Evolutionary conservation across 768 basidiomycete genomes (phyloP), one percentile per base, ranked within the genome.

Genomic region (Gymnopilus dilepis): DNA sequence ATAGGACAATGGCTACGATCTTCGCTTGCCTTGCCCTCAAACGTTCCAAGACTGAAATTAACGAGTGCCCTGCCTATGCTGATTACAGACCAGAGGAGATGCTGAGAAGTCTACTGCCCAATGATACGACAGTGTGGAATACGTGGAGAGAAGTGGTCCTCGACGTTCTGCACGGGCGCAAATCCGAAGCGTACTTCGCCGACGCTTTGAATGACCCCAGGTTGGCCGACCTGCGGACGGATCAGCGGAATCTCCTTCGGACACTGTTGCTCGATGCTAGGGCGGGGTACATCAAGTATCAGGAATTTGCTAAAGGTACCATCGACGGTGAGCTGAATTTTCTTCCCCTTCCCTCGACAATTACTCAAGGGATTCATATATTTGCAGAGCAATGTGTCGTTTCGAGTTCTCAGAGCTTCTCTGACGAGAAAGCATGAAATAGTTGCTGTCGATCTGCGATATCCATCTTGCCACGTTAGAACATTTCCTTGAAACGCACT

Each of bases 111-210:
- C 22, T 62, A 28, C 60, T 62, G 24, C 60, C 60, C 3, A 62
- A 62, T n/a, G 34, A 62, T 13, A 62, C 60, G 0, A 56, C 28
- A 34, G 60, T 62, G 2, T 62, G 60, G 60, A 31, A 52, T 8
- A 47, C 55, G 19, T 62, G 60, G 60, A 57, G 60, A 17, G 13
- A 38, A 22, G 48, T 62, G 9, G 50, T 57, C 22, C 40, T 50
- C 6, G 55, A 62, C 12, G 33, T 62, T 11, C 26, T 62, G 11
- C 38, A 33, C 12, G 22, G 24, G 0, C 50, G 31, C 12, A 37
- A 51, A 17, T 12, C 34, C 19, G 28, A 47, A 0, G 7, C 50
- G 6, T 62, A 62, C 31, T 62, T 62, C 15, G 28, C 21, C 12
- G 47, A 24, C 7, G 55, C 60, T 22, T 15, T 57, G 15, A 31